Evolutionary conservation across 371 early-diverging fungal genomes (phyloP), one percentile per base, ranked within the genome.

Genomic region (Mortierella sp.): DNA sequence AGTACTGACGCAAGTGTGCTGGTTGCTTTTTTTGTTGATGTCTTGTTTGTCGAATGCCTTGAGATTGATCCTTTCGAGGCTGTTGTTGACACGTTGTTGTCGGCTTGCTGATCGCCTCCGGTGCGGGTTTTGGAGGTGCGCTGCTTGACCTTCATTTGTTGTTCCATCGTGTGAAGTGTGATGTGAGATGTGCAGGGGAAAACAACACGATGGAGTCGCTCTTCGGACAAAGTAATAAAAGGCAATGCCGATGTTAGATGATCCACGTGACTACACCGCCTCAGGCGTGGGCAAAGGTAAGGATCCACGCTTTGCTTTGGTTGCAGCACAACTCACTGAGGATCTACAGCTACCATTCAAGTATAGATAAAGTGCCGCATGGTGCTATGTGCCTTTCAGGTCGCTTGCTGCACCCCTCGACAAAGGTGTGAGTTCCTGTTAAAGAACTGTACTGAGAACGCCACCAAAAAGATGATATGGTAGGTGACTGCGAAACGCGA

Each of bases 401-500:
- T 9, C 50, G 16, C 10, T 14, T 50, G 50, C 16, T 0, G 50
- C 50, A 8, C 50, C 50, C 50, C 50, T 13, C 16, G 50, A 16
- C 50, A 50, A 11, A 50, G 16, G 1, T 3, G 50, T 14, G 0
- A 2, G 16, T 16, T 16, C 21, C 2, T 65, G 65, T 21, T 16
- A 16, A 34, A 38, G 19, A 4, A 31, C 13, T 31, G 31, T 19
- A n/a, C n/a, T n/a, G 14, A 6, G 24, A 34, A 10, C 68, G 68
- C 68, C 68, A 68, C 68, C 68, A 68, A 65, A 65, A 21, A 28
- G 8, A 4, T 6, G 3, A 10, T 9, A 38, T 19, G 2, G n/a
- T n/a, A 7, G 63, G 68, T 68, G 68, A 68, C 68, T 68, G 68
- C 68, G 68, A 68, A 68, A 68, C 68, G 44, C 68, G 68, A 68